These are phyloP conservation scores for Hymenoscyphus occultus DNA, from an alignment of 2,329 filamentous ascomycete species.

Conservation along the genomic window DNA sequence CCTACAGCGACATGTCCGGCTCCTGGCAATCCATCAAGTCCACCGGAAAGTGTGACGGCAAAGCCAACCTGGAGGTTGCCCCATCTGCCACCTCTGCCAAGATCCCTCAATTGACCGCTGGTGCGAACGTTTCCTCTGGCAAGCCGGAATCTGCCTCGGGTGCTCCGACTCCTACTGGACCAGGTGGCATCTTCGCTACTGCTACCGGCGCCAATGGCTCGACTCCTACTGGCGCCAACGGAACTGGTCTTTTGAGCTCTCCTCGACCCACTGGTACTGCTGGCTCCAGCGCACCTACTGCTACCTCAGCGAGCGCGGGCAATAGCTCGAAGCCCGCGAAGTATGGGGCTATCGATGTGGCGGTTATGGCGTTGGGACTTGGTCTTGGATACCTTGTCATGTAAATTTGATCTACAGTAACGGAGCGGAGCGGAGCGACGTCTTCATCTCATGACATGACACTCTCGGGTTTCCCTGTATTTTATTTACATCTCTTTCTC, in stretches of 20 bases:
- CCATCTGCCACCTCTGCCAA: slow-evolving; percentile 8
- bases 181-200: not conserved
- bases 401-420: slow-evolving; percentile 22
- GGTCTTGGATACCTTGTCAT: slow-evolving; percentile 36
- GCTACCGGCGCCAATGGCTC: not conserved
- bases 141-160: not conserved
- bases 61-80: slow-evolving; percentile 11
- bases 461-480: not conserved
- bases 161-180: not conserved
- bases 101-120: slow-evolving; percentile 13
- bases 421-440: not conserved
- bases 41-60: slow-evolving; percentile 26
- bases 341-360: slow-evolving; percentile 31
- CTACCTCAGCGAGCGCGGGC: not conserved
- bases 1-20: slow-evolving; percentile 48
- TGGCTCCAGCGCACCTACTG: slow-evolving; percentile 7
- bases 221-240: not conserved
- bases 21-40: slow-evolving; percentile 47
- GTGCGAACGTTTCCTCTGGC: slow-evolving; percentile 12
- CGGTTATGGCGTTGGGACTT: slow-evolving; percentile 33
- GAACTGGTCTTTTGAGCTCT: not conserved
- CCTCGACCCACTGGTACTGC: not conserved
- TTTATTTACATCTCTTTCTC: not conserved
- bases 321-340: slow-evolving; percentile 23
- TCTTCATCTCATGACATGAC: not conserved